Base-by-base conservation (phyloP, 164 flowering plant genomes). In the Cinnamomum chago region DNA sequence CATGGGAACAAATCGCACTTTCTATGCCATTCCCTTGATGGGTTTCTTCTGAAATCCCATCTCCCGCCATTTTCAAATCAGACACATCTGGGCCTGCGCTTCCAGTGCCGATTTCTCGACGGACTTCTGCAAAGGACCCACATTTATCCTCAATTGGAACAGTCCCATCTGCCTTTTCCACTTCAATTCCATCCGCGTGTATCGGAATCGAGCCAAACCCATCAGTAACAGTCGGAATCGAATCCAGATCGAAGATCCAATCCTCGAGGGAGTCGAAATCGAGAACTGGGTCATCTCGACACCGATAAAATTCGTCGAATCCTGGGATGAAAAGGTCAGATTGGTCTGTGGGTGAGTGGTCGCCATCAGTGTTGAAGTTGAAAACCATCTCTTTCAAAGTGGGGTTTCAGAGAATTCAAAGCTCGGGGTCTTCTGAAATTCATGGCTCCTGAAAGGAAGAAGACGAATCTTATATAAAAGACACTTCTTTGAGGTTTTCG, bases 191-290 rank as follows among this genome's bases (percentile, higher is more conserved):
- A 40, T 74, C 81, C 62, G 80, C 66, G 13, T 67, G 62, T 62
- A 69, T 62, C 17, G 58, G 17, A 4, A 30, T 30, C 5, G 35
- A 30, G 35, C 35, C 35, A 30, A 30, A 30, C 35, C 35, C 35
- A 30, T 30, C 35, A 30, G 62, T 62, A 69, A 50, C 17, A 40
- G 17, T 62, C 17, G 58, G 17, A 6, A 35, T 5, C 5, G 58
- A 15, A 58, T 70, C 76, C 10, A 67, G 64, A 20, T 82, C 81
- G 7, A 67, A 17, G 20, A 82, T 79, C 86, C 86, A 90, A 22
- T 83, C 85, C 51, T 81, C 72, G 25, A 86, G 73, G 23, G 74
- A 77, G 17, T 88, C 90, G 51, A 88, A 87, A 77, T 85, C 86
- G 14, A 82, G 80, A 30, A 88, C 81, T 1, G 88, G 80, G 20